Evolutionary conservation across 352 stramenopile genomes (phyloP).

Genomic region (Pythium coloratum): DNA sequence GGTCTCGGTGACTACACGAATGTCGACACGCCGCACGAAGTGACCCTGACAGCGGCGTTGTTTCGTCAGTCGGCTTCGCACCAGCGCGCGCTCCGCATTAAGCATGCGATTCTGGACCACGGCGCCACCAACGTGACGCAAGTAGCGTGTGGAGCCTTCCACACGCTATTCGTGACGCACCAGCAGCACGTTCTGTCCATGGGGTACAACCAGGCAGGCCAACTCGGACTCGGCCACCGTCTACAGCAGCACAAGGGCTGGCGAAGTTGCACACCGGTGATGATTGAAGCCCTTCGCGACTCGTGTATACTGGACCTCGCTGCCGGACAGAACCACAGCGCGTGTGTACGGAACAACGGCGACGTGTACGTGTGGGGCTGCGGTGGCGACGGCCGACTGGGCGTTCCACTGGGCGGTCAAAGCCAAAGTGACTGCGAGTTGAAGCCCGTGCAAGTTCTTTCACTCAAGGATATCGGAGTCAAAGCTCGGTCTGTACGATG

Average conservation of each 20-base stretch:
- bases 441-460: conserved; percentile 34
- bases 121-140: conserved; percentile 61
- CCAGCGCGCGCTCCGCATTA: conserved; percentile 52
- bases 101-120: conserved; percentile 52
- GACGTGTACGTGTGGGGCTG: conserved; percentile 79
- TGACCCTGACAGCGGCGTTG: conserved; percentile 47
- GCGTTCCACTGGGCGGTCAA: conserved; percentile 23
- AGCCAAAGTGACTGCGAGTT: conserved; percentile 37
- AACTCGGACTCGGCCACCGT: conserved; percentile 65
- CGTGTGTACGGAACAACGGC: conserved; percentile 67
- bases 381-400: conserved; percentile 65
- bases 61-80: conserved; percentile 37
- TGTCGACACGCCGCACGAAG: conserved; percentile 42
- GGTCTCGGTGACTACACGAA: conserved; percentile 58
- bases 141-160: conserved; percentile 60
- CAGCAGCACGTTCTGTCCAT: conserved; percentile 75
- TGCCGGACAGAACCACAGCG: conserved; percentile 74
- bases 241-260: conserved; percentile 62
- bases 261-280: conserved; percentile 63
- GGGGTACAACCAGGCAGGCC: conserved; percentile 79
- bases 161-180: conserved; percentile 78
- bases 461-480: conserved; percentile 44
- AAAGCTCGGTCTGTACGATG: conserved; percentile 54
- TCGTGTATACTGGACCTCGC: conserved; percentile 69
- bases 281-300: conserved; percentile 48